A percentile compares a stretch with the other conserved stretches of the same genome.
Conservation (phyloP, 1,284 basidiomycete genomes). For the Microstroma glucosiphilum region DNA sequence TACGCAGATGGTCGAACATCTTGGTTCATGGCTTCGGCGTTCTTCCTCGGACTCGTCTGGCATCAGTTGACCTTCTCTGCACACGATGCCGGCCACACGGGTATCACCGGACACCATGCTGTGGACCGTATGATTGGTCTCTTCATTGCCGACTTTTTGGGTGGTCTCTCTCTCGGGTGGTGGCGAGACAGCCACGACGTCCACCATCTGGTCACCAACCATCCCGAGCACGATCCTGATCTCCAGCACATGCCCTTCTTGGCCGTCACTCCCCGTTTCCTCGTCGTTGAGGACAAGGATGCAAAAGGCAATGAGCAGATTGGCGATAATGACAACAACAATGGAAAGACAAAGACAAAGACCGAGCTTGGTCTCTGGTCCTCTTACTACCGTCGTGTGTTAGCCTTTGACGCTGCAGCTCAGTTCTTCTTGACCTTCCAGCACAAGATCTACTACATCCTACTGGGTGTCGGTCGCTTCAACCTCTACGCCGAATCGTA, state of each 20-base stretch:
- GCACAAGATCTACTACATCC: constrained; percentile 86
- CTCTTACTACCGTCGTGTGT: constrained; percentile 85
- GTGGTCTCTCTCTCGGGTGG: constrained; percentile 91
- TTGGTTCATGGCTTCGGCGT: constrained; percentile 62
- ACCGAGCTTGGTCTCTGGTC: constrained; percentile 62
- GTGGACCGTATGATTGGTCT: constrained; percentile 75
- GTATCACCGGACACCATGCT: constrained; percentile 80
- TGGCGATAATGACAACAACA: constrained; percentile 13
- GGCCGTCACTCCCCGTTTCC: constrained; percentile 81
- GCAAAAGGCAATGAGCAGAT: neutral
- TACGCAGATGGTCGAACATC: constrained; percentile 13
- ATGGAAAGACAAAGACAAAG: neutral
- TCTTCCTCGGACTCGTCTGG: constrained; percentile 81
- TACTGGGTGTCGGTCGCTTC: constrained; percentile 87
- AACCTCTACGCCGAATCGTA: constrained; percentile 92
- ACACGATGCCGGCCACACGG: constrained; percentile 91
- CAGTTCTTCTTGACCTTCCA: constrained; percentile 69
- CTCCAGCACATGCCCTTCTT: constrained; percentile 96
- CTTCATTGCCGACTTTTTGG: constrained; percentile 76
- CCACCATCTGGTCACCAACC: constrained; percentile 94
- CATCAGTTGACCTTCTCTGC: constrained; percentile 88
- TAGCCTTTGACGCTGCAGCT: constrained; percentile 70
- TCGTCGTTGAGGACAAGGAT: constrained; percentile 51
- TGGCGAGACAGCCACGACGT: constrained; percentile 98
- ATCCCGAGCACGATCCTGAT: constrained; percentile 84